A percentile compares a stretch with the other conserved stretches of the same genome.
These are phyloP conservation scores for Triticum dicoccoides DNA, from an alignment of 176 grass and related monocot species.

Conservation along the genomic window DNA sequence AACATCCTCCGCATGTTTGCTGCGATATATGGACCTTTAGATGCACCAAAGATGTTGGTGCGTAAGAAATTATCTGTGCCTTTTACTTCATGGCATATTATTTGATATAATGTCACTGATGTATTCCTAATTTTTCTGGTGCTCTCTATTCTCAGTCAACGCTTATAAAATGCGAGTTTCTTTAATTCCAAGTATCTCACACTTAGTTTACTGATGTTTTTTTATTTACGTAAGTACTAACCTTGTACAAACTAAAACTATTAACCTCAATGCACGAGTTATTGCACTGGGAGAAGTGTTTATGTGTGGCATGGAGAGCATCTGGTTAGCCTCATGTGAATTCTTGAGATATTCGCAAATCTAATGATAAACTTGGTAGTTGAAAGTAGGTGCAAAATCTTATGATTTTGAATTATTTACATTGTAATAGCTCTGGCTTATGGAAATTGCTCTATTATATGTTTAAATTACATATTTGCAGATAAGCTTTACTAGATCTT, in stretches of 20 bases:
- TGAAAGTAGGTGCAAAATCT: background rate
- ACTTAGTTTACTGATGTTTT: background rate
- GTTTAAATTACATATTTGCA: background rate
- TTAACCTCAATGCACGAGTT: background rate
- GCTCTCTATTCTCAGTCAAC: background rate
- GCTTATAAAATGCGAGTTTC: slow-evolving; percentile 6
- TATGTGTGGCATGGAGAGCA: background rate
- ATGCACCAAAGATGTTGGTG: slow-evolving; percentile 84
- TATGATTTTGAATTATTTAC: background rate
- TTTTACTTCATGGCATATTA: background rate
- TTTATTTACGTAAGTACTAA: background rate
- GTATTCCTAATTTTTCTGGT: slow-evolving; percentile 14
- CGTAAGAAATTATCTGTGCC: slow-evolving; percentile 19
- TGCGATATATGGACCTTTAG: slow-evolving; percentile 75
- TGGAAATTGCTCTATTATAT: slow-evolving; percentile 12
- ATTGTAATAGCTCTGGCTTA: slow-evolving; percentile 3
- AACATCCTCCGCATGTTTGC: slow-evolving; percentile 89
- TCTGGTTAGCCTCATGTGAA: background rate
- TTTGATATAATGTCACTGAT: slow-evolving; percentile 8
- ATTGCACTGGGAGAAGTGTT: background rate
- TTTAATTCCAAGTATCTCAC: background rate
- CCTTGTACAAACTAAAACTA: background rate
- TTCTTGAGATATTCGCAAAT: background rate
- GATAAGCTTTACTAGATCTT: background rate
- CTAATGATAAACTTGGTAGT: background rate